Base-by-base conservation (phyloP, 768 basidiomycete species). In the Termitomyces sp. region DNA sequence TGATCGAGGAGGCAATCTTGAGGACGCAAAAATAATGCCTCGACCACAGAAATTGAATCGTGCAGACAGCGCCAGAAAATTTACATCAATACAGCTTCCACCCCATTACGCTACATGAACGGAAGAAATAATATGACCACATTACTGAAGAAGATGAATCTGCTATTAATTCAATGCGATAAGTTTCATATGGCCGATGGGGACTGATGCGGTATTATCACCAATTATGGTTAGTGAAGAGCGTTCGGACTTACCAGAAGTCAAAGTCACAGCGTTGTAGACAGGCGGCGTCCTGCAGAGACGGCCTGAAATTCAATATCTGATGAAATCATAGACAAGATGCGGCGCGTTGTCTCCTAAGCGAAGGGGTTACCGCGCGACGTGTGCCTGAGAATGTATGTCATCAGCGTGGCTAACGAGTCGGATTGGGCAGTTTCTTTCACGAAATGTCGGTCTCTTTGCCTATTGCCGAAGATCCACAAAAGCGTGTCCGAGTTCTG, bases 401-500 rank as follows among this genome's bases (percentile, higher is more conserved):
- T 37, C 36, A 36, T 57, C 56, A 47, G 38, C 25, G 17, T 43
- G 42, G 15, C 49, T 49, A 25, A 25, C 25, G 1, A 25, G 25
- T 25, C 25, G 25, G 25, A 25, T 25, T 25, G 25, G 25, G 25
- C 43, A 47, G 56, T 59, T 48, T 63, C 57, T 50, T 55, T 32
- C 38, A 25, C 59, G 17, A 32, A 10, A 57, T 55, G 63, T 76
- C 77, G 6, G 80, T 79, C 65, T 66, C 73, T n/a, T 64, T 76
- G 8, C 79, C 81, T 4, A 74, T 80, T 66, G 71, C 83, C 36
- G 85, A 88, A 68, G 68, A 77, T 48, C 74, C 75, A 5, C 68
- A 67, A 15, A 86, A 79, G 67, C 81, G 85, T 12, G 74, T 88
- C 17, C 77, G 86, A 60, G 85, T 81, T 9, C 69, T 86, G 42